Evolutionary conservation across 2,329 filamentous ascomycete species (phyloP), one percentile per base, ranked within the genome.

Genomic region (Pseudocercospora fuligena): DNA sequence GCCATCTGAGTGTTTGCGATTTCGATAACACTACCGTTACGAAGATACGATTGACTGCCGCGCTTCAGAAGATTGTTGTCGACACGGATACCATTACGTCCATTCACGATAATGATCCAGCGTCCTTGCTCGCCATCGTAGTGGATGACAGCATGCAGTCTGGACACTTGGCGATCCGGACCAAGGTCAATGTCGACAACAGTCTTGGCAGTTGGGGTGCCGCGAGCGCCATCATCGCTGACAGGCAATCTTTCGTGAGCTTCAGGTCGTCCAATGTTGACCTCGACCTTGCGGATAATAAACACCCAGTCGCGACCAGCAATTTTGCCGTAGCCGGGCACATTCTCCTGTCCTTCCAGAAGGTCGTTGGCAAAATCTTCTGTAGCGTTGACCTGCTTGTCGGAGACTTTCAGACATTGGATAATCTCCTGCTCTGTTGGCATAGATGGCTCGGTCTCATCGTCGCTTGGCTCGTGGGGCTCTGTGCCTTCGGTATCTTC

Each of bases 1-100:
- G 98, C 94, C 95, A 99, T 99, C 82, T 99, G 94, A 0, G 95
- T 92, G 61, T 92, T 92, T 73, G 91, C 91, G 75, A 98, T 92
- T 76, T 97, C 93, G 65, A 99, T 90, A 51, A 98, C 92, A 77
- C 94, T 90, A 65, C 95, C 95, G 74, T 94, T 97, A 49, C 88
- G 88, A 27, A 99, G 85, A 31, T 87, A 82, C 36, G 88, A 86
- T 40, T 88, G 85, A 46, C 86, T 82, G 12, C 90, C 90, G 60
- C 89, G 85, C 74, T 91, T 91, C 64, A 96, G 81, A 21, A 87
- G 83, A 60, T 82, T 81, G 67, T 92, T 92, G 78, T 99, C 92
- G 23, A 98, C 84, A 74, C 92, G 92, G 56, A 97, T 87, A 29
- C 94, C 93, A 78, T 99, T 99, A 72, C 95, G 91, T 21, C 95